A percentile compares a stretch with the other conserved stretches of the same genome.
Conservation (phyloP, 345 rosid species). For the Noccaea bulbosa region DNA sequence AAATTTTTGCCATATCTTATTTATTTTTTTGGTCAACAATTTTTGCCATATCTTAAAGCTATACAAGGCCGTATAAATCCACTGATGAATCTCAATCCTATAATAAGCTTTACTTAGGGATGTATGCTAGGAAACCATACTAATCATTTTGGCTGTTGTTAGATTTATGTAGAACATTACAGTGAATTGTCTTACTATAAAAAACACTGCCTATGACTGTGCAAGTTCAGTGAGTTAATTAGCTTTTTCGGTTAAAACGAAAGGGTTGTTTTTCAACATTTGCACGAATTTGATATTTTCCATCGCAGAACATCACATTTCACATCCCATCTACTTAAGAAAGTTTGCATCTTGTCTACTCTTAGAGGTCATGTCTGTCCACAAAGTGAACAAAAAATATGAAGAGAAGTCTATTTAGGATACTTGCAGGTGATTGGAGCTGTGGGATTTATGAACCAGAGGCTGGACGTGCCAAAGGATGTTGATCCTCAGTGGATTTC, state of each 20-base stretch:
- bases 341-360: neutral
- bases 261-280: conserved; percentile 10
- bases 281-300: neutral
- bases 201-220: neutral
- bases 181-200: neutral
- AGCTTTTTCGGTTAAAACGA: neutral
- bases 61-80: neutral
- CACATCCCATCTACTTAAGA: neutral
- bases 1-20: neutral
- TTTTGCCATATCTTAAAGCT: neutral
- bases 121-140: neutral
- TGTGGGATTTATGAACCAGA: conserved; percentile 93
- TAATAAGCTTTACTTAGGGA: conserved; percentile 3
- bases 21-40: too few species aligned
- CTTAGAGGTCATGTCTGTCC: neutral
- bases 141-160: neutral
- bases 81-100: neutral
- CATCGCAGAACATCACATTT: neutral
- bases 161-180: neutral
- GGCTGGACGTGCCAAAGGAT: conserved; percentile 78
- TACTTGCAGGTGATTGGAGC: conserved; percentile 90
- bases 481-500: conserved; percentile 85
- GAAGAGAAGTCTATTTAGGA: conserved; percentile 43
- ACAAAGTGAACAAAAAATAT: conserved; percentile 27
- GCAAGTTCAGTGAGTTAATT: conserved; percentile 10